Base-by-base conservation (phyloP, 352 stramenopile genomes). In the Globisporangium alternatum region DNA sequence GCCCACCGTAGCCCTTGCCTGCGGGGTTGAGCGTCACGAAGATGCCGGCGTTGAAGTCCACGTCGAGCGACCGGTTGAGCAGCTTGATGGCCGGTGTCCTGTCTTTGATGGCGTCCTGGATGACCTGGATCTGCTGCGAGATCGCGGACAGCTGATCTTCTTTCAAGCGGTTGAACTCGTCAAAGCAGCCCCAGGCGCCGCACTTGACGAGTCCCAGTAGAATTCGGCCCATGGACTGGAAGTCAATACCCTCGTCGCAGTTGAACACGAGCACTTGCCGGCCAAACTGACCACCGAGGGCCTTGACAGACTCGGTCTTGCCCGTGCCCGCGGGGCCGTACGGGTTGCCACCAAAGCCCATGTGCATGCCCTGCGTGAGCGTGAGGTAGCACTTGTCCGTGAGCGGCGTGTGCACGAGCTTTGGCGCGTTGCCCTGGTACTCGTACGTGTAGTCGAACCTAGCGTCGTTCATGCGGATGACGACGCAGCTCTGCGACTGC, bases 151-250 rank as follows among this genome's bases (percentile, higher is more conserved):
- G 79, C 68, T 98, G 88, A 43, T 98, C 93, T 44, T 97, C 89
- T 60, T 98, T 98, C 2, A 98, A 75, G 1, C 95, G 89, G 71
- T 98, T 98, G 62, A 98, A 98, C 65, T 98, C 95, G 47, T 98
- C 95, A 48, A 98, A 98, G 64, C 95, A 98, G n/a, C 95, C 95
- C 95, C 95, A 98, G 28, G 93, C 95, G 15, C 95, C 95, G 56
- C 85, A 98, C 64, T 98, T 97, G 17, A 98, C 89, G 1, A 98
- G 70, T 0, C 95, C 95, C n/a, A 96, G 95, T 58, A 98, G 98
- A 56, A 98, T 98, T 5, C 94, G 78, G 0, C 94, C 93, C 90
- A 98, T 98, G n/a, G 75, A 90, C 52, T 96, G 84, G 61, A 96
- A 97, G 61, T 98, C 95, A 51, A 98, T 97, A 10, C 88, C 90